phyloP scores from a whole-genome alignment of 2,329 filamentous ascomycete species.

The Claviceps paspali region DNA sequence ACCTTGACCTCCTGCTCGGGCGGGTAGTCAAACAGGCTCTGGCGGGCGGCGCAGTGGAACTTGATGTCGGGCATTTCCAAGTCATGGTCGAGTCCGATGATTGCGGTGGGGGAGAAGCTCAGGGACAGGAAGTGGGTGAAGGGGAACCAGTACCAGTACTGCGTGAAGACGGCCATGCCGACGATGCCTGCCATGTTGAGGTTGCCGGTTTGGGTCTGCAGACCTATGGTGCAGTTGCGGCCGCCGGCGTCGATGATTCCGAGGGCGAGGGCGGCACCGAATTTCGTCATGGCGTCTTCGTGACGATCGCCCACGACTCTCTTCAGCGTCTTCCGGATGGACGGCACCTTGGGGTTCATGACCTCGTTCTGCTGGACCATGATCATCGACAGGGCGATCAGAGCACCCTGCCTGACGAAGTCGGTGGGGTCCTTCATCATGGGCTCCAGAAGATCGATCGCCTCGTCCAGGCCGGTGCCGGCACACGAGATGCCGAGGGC shows the following conservation, averaged over 20 bases:
- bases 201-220: conserved; percentile 96
- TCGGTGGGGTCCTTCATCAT: conserved; percentile 99
- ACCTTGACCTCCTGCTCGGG: conserved; percentile 91
- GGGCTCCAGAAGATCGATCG: conserved; percentile 88
- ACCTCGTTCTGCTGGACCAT: conserved; percentile 98
- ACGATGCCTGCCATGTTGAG: conserved; percentile 98
- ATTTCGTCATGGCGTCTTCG: conserved; percentile 99
- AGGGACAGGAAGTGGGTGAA: conserved; percentile 94
- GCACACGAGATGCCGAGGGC: conserved; percentile 96
- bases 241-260: conserved; percentile 97
- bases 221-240: conserved; percentile 92
- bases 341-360: conserved; percentile 91
- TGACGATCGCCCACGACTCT: conserved; percentile 92
- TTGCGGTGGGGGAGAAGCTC: conserved; percentile 89
- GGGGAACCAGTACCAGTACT: conserved; percentile 99
- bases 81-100: conserved; percentile 89
- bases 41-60: conserved; percentile 86
- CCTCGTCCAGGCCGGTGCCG: conserved; percentile 88
- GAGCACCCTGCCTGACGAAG: conserved; percentile 90
- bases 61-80: conserved; percentile 89
- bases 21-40: conserved; percentile 94
- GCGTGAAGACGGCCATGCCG: conserved; percentile 93
- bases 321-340: conserved; percentile 81
- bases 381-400: conserved; percentile 93
- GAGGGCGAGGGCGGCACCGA: conserved; percentile 82